Conservation (phyloP, 2,329 filamentous ascomycete species). For the Chaetomiaceae sp. region DNA sequence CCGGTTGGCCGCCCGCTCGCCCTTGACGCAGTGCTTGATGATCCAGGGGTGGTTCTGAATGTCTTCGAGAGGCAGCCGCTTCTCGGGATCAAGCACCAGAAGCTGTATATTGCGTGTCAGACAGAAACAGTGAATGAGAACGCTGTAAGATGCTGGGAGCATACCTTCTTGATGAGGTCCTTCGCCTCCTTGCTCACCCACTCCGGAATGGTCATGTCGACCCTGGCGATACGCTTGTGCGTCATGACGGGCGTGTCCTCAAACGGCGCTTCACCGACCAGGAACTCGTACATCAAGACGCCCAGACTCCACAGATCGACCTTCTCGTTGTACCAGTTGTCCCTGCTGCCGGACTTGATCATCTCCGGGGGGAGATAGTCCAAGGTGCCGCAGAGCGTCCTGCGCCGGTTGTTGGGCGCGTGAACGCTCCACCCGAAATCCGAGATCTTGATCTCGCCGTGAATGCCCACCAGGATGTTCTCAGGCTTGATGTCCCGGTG, state of each 20-base stretch:
- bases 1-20: slow-evolving; percentile 49
- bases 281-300: slow-evolving; percentile 91
- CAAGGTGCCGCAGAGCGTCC: slow-evolving; percentile 94
- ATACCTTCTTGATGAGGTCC: slow-evolving; percentile 86
- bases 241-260: slow-evolving; percentile 96
- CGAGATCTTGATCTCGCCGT: slow-evolving; percentile 97
- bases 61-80: slow-evolving; percentile 83
- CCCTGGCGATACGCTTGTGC: slow-evolving; percentile 78
- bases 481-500: slow-evolving; percentile 97
- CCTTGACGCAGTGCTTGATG: slow-evolving; percentile 80
- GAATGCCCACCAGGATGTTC: slow-evolving; percentile 92
- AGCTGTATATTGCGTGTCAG: slow-evolving; percentile 47
- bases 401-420: slow-evolving; percentile 86
- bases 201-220: slow-evolving; percentile 86
- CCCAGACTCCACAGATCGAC: slow-evolving; percentile 95
- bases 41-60: slow-evolving; percentile 94
- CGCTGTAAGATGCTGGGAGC: background rate
- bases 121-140: slow-evolving; percentile 16
- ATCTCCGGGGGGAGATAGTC: slow-evolving; percentile 98
- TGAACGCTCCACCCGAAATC: slow-evolving; percentile 99
- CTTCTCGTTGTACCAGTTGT: slow-evolving; percentile 92
- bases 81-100: slow-evolving; percentile 88
- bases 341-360: slow-evolving; percentile 74
- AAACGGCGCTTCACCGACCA: slow-evolving; percentile 94
- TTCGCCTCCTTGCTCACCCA: slow-evolving; percentile 88